phyloP scores from a whole-genome alignment of 352 stramenopile species.

The Bremia lactucae region DNA sequence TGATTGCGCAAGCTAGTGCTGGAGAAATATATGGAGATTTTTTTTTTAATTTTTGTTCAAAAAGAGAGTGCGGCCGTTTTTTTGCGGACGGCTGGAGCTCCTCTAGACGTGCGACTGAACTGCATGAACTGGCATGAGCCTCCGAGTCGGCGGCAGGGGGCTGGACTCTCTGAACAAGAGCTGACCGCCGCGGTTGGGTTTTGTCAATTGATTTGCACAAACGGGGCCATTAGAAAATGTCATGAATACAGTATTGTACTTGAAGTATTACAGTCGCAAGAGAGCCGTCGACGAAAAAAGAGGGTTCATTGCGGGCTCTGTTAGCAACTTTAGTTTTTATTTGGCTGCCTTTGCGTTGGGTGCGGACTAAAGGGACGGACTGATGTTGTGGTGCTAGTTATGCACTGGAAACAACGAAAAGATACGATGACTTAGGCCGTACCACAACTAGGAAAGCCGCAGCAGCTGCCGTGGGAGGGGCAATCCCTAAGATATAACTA shows the following conservation, averaged over 20 bases:
- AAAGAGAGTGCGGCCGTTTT: constrained; percentile 11
- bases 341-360: background rate
- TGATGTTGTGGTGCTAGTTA: too few relatives aligned
- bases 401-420: too few relatives aligned
- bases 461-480: constrained; percentile 4
- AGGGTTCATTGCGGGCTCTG: background rate
- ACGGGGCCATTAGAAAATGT: too few relatives aligned
- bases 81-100: background rate
- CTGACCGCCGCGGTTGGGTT: too few relatives aligned
- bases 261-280: too few relatives aligned
- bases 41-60: constrained; percentile 11
- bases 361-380: background rate
- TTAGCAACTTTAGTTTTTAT: background rate
- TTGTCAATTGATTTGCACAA: too few relatives aligned
- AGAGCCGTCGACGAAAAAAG: too few relatives aligned
- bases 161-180: constrained; percentile 5
- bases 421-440: too few relatives aligned
- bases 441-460: constrained; percentile 9
- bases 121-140: constrained; percentile 1
- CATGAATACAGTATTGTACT: too few relatives aligned
- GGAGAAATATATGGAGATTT: too few relatives aligned
- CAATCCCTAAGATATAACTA: too few relatives aligned
- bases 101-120: constrained; percentile 4
- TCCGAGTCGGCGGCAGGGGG: background rate
- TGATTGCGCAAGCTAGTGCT: too few relatives aligned